A percentile compares a stretch with the other conserved stretches of the same genome.
Conservation (phyloP, 2,329 filamentous ascomycete species). For the Harringtonia lauricola region DNA sequence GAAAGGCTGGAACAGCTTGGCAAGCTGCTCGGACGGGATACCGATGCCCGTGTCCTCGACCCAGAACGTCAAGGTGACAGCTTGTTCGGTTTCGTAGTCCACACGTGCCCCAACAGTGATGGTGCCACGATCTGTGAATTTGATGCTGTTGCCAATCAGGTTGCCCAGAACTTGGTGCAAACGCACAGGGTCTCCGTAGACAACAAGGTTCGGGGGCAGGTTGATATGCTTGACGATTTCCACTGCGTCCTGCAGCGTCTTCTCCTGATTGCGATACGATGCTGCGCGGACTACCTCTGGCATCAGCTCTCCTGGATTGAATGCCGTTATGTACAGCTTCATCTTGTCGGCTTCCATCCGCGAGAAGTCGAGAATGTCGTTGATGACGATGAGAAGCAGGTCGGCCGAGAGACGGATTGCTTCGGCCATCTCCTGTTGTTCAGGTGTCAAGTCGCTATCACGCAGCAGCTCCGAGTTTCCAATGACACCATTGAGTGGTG, state of each 20-base stretch:
- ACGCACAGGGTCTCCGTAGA: constrained; percentile 55
- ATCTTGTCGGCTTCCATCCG: constrained; percentile 86
- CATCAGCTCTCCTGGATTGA: constrained; percentile 57
- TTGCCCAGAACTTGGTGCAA: constrained; percentile 66
- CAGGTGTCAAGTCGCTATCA: constrained; percentile 62
- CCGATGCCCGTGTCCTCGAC: constrained; percentile 88
- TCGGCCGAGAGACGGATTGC: constrained; percentile 81
- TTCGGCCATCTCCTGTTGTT: constrained; percentile 78
- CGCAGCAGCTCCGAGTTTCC: constrained; percentile 77
- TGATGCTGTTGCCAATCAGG: constrained; percentile 83
- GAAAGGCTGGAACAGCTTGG: constrained; percentile 84
- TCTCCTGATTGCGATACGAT: constrained; percentile 54
- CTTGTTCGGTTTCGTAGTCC: constrained; percentile 58
- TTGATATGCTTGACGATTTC: constrained; percentile 61
- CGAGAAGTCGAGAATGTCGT: constrained; percentile 91
- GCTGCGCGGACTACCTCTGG: constrained; percentile 55
- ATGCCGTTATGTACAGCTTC: constrained; percentile 64
- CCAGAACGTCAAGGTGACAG: constrained; percentile 69
- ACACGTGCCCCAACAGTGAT: constrained; percentile 73
- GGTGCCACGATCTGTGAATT: constrained; percentile 80
- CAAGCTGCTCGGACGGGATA: constrained; percentile 70
- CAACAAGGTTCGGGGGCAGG: constrained; percentile 58
- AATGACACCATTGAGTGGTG: constrained; percentile 78
- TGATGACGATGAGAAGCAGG: constrained; percentile 81
- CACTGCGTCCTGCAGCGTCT: constrained; percentile 51